Conservation (phyloP, 345 rosid genomes). For the Eucalyptus polybractea region DNA sequence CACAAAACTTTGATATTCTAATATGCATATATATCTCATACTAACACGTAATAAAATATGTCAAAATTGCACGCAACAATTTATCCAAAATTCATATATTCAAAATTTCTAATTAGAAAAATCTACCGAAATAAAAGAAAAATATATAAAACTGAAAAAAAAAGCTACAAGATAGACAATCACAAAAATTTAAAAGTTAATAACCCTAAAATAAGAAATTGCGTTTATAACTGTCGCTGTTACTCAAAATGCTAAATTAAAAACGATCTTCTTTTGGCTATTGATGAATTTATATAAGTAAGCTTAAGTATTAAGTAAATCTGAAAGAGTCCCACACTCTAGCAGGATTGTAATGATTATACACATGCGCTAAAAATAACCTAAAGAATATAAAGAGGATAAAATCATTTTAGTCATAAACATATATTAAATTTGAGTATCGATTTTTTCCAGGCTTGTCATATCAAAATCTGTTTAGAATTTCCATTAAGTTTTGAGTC, state of each 20-base stretch:
- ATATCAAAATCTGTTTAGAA: background rate
- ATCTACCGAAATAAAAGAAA: background rate
- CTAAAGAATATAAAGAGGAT: background rate
- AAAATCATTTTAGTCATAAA: background rate
- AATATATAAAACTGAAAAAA: too few relatives aligned
- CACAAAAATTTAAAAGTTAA: background rate
- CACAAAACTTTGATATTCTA: background rate
- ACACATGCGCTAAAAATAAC: background rate
- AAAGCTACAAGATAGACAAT: background rate
- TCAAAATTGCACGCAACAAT: background rate
- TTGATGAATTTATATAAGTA: background rate
- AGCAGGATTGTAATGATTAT: background rate
- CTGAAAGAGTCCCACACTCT: background rate
- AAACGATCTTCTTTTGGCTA: background rate
- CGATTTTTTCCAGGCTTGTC: background rate
- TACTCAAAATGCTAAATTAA: background rate
- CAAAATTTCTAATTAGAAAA: background rate
- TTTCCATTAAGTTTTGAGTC: background rate
- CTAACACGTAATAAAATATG: background rate
- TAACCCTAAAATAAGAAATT: background rate
- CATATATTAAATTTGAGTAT: background rate
- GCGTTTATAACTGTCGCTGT: accelerated
- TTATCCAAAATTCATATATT: background rate
- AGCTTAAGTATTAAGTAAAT: background rate
- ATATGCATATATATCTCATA: background rate